Evolutionary conservation across 305 asterid genomes (phyloP).

Genomic region (Vinca major): DNA sequence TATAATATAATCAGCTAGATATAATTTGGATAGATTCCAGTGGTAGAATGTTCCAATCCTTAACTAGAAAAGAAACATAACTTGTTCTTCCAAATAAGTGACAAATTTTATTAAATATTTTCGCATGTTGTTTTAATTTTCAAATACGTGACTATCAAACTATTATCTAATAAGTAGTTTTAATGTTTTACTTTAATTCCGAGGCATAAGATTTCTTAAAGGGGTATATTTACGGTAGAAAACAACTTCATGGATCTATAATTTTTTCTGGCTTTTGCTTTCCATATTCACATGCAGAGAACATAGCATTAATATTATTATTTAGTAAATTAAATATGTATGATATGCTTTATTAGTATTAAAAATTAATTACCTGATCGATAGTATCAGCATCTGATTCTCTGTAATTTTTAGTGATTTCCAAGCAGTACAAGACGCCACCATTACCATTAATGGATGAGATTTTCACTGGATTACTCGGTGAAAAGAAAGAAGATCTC

Average conservation of each 20-base stretch:
- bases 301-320: not conserved
- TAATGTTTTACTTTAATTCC: too few species aligned
- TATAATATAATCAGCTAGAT: constrained; percentile 7
- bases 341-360: not conserved
- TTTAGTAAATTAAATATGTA: not conserved
- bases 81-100: too few species aligned
- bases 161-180: too few species aligned
- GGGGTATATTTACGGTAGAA: not conserved
- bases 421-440: constrained; percentile 63
- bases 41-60: constrained; percentile 21
- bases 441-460: constrained; percentile 39
- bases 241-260: constrained; percentile 8
- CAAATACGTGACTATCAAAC: too few species aligned
- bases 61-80: not conserved
- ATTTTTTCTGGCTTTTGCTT: constrained; percentile 14
- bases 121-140: too few species aligned
- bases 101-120: too few species aligned
- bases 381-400: constrained; percentile 29
- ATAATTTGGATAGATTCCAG: constrained; percentile 23
- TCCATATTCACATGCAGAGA: constrained; percentile 24
- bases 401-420: constrained; percentile 53
- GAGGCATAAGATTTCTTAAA: too few species aligned
- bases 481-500: constrained; percentile 74
- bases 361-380: constrained; percentile 35
- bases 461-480: constrained; percentile 58